Conservation (phyloP, 768 basidiomycete genomes). For the Boletus subcaerulescens region DNA sequence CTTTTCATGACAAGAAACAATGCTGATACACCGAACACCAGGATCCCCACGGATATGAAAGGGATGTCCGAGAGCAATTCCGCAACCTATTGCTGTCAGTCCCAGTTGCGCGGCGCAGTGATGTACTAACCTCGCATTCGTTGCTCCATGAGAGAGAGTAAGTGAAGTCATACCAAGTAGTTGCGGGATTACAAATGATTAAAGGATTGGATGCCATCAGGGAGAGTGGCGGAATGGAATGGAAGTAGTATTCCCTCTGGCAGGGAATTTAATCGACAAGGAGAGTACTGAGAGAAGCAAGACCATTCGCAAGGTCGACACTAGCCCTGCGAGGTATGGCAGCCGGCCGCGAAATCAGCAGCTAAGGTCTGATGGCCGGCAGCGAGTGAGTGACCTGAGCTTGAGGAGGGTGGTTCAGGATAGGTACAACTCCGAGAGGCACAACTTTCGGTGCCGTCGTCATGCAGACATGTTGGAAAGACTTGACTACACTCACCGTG, state of each 20-base stretch:
- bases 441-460: slow-evolving; percentile 3
- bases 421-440: neutral
- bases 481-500: neutral
- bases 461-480: slow-evolving; percentile 1
- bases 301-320: neutral
- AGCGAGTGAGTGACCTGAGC: neutral
- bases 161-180: slow-evolving; percentile 22
- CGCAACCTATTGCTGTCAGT: slow-evolving; percentile 43
- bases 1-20: slow-evolving; percentile 55
- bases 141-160: slow-evolving; percentile 38
- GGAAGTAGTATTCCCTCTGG: slow-evolving; percentile 7
- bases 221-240: slow-evolving; percentile 15
- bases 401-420: neutral
- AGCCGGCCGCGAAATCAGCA: slow-evolving; percentile 6
- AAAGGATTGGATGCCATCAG: slow-evolving; percentile 17
- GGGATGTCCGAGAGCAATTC: slow-evolving; percentile 63
- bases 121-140: slow-evolving; percentile 42
- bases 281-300: neutral
- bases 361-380: slow-evolving; percentile 8
- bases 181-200: slow-evolving; percentile 8
- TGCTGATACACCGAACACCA: slow-evolving; percentile 57
- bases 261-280: neutral
- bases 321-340: neutral
- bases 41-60: slow-evolving; percentile 61
- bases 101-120: neutral